Base-by-base conservation (phyloP, 2,329 filamentous ascomycete species). In the Paraphaeosphaeria minitans region DNA sequence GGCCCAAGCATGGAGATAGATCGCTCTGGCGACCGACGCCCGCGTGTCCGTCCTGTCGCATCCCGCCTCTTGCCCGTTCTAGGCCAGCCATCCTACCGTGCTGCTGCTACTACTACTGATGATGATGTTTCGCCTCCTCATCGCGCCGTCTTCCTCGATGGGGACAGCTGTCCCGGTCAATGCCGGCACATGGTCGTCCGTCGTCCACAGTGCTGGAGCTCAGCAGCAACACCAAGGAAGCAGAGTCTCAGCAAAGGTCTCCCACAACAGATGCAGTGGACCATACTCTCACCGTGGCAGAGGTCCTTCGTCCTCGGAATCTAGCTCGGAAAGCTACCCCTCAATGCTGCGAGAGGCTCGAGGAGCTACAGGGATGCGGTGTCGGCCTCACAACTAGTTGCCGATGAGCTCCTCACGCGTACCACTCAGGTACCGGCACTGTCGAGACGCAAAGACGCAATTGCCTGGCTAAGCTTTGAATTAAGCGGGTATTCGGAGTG, bases 1-100 rank as follows among this genome's bases (percentile, higher is more conserved):
- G 68, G 68, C 61, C 61, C 49, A 43, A 6, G 21, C 29, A 33
- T 57, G 63, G 63, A 57, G 62, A 71, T 63, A 69, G 37, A 58
- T 74, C 37, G 49, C 55, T 50, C 42, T 57, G 54, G 65, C 58
- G 57, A 51, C 54, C 55, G 21, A 59, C 35, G 16, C 22, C 50
- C 49, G 35, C 33, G 14, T 24, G 7, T 35, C 19, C 41, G 33
- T 52, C 39, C 33, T 43, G 42, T 33, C 61, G 51, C 51, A 49
- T 48, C 35, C 54, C 27, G 48, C 52, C 24, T n/a, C 56, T 58
- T 62, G 58, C 56, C 64, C 60, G 61, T 35, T 54, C 58, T 61
- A 56, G 60, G 53, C 57, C 56, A 60, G 55, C 53, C 62, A 56
- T 55, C 57, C 53, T 31, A 24, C 9, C 31, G n/a, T 29, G 42